Percentiles rank a stretch among this genome's conserved stretches.
These are phyloP conservation scores for Leccinum pachyderme DNA, from an alignment of 1,284 basidiomycete species.

Conservation along the genomic window DNA sequence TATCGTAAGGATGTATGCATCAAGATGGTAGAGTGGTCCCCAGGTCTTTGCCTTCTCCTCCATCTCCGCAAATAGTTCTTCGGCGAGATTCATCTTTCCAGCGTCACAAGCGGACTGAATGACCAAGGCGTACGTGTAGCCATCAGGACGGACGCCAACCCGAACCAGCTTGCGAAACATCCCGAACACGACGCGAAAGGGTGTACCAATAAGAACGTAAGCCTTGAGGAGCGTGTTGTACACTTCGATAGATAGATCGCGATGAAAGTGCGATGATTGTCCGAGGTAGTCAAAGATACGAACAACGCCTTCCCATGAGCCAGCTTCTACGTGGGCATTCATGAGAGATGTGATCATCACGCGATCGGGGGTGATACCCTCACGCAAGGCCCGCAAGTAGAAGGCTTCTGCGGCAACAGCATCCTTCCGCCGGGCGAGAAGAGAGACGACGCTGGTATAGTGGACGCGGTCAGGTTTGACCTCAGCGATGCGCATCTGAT, in stretches of 20 bases:
- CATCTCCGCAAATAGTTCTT: conserved; percentile 70
- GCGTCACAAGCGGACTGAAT: conserved; percentile 85
- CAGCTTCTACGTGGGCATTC: conserved; percentile 82
- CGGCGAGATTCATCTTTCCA: conserved; percentile 65
- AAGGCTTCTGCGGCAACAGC: conserved; percentile 65
- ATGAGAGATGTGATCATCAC: conserved; percentile 72
- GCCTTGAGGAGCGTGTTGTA: conserved; percentile 86
- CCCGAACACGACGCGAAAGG: conserved; percentile 64
- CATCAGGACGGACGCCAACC: conserved; percentile 55
- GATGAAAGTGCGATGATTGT: conserved; percentile 35
- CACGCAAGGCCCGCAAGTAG: conserved; percentile 60
- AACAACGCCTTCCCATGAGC: conserved; percentile 76
- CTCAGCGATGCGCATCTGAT: conserved; percentile 58
- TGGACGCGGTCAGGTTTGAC: conserved; percentile 51
- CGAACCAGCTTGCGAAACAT: conserved; percentile 63
- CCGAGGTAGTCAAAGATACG: conserved; percentile 71
- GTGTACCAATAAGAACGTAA: conserved; percentile 78
- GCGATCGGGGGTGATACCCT: conserved; percentile 64
- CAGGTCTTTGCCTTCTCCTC: conserved; percentile 41
- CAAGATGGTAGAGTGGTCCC: conserved; percentile 44
- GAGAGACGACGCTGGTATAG: conserved; percentile 71
- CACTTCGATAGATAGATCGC: conserved; percentile 52
- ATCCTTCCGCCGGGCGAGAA: conserved; percentile 69
- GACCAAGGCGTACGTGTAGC: conserved; percentile 71
- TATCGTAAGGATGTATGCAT: conserved; percentile 75